Percentiles rank a stretch among this genome's conserved stretches.
phyloP scores from a whole-genome alignment of 768 basidiomycete species.

The Serendipita indica region DNA sequence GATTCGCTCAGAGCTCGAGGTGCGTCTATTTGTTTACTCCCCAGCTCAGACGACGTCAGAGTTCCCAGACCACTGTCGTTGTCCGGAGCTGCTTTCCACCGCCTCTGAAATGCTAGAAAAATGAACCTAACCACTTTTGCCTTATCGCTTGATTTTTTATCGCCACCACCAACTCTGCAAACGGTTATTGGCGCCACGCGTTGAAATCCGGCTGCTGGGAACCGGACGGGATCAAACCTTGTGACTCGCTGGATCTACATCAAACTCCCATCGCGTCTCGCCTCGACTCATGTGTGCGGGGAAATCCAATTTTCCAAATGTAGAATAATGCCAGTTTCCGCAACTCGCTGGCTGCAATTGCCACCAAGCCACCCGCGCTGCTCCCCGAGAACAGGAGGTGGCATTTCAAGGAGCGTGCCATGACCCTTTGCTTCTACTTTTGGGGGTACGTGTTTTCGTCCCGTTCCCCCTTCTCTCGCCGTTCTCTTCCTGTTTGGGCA shows the following conservation, averaged over 20 bases:
- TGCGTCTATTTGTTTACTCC: background rate
- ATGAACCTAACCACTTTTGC: no score
- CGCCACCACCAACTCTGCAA: no score
- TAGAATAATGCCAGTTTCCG: conserved; percentile 8
- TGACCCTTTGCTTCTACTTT: conserved; percentile 8
- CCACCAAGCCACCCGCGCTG: background rate
- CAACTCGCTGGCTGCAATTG: conserved; percentile 1
- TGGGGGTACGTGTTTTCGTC: background rate
- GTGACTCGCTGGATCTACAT: background rate
- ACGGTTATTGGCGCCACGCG: background rate
- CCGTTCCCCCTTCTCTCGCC: background rate
- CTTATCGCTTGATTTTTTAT: background rate
- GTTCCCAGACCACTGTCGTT: no score
- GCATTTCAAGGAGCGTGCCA: conserved; percentile 10
- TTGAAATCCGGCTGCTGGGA: background rate
- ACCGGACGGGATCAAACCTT: background rate
- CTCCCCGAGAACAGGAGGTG: conserved; percentile 1
- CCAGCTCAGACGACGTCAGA: no score
- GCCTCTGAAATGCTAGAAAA: no score
- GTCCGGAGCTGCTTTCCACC: no score
- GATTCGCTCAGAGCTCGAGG: background rate
- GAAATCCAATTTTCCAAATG: background rate
- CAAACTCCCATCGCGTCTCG: background rate
- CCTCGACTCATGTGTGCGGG: no score
- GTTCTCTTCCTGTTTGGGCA: background rate